phyloP scores from a whole-genome alignment of 768 basidiomycete species.

The Xerocomellus dryophilus region DNA sequence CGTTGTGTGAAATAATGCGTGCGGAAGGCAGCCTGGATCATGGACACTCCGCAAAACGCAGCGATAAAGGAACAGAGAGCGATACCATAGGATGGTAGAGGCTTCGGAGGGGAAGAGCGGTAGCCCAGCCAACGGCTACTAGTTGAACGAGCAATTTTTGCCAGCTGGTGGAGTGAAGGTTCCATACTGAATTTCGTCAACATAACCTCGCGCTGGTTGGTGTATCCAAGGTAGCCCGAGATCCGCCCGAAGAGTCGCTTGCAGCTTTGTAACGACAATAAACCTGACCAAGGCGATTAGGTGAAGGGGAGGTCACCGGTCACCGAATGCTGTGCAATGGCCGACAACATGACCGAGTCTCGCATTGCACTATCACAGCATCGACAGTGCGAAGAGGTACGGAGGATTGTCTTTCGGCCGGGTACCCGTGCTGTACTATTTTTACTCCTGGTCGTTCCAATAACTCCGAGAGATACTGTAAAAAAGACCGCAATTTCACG shows the following conservation, averaged over 20 bases:
- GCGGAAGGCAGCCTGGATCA: constrained; percentile 51
- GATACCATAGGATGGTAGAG: background rate
- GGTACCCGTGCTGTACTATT: no score
- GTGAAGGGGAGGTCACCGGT: no score
- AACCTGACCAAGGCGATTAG: no score
- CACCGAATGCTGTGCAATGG: no score
- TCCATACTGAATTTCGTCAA: constrained; percentile 1
- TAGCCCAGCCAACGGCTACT: constrained; percentile 17
- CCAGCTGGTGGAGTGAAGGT: background rate
- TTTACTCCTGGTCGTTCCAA: no score
- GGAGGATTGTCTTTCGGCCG: no score
- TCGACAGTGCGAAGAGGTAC: no score
- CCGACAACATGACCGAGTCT: no score
- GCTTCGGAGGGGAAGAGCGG: constrained; percentile 7
- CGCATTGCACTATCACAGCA: no score
- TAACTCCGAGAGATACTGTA: no score
- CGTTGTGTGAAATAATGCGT: constrained; percentile 45
- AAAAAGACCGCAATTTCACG: no score
- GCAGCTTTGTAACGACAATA: background rate
- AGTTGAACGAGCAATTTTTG: background rate
- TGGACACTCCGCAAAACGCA: constrained; percentile 47
- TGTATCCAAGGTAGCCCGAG: background rate
- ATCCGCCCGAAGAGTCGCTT: background rate
- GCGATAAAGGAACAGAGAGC: constrained; percentile 49
- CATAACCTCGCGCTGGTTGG: background rate